Base-by-base conservation (phyloP, 1,284 basidiomycete species). In the Cerioporus squamosus region DNA sequence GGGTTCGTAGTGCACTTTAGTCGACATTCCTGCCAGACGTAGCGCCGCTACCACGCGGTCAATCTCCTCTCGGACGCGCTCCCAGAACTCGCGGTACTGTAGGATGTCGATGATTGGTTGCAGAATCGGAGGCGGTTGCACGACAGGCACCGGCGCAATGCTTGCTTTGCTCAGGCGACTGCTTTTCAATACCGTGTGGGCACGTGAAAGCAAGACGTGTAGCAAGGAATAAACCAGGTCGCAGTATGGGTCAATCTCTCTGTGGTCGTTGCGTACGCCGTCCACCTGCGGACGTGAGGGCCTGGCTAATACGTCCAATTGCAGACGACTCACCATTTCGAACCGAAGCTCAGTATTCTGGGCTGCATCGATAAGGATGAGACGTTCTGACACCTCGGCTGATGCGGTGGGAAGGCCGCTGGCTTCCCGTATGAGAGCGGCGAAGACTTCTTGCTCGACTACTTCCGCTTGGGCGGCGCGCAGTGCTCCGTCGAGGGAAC, bases 361-460 rank as follows among this genome's bases (percentile, higher is more conserved):
- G 18, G 88, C 86, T 18, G 85, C 86, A 60, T 92, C 89, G 51
- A 93, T 81, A 36, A 84, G 81, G 24, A 93, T 85, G 29, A 91
- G 75, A 36, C 88, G 80, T 68, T 93, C 90, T 1, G 89, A 88
- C 5, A 93, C 90, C 29, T 84, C 81, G 12, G 87, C 87, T 40
- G 87, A 86, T 4, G 87, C 87, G 1, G 87, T 90, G 12, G 88
- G 87, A 9, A 92, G 76, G 57, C 73, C 82, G 56, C 87, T 84
- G 15, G 90, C 88, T 72, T 93, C 91, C 67, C 77, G 80, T 33
- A 91, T 88, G 24, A 93, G 77, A 23, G 83, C 68, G 6, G 84
- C 76, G 62, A 93, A 93, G 44, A 93, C 87, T 68, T 93, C 91
- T 68, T 88, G 87, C 58, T 93, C 89, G 5, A 92, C 81, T 7